These are phyloP conservation scores for Apiotrichum porosum DNA, from an alignment of 1,284 basidiomycete species.

Conservation along the genomic window DNA sequence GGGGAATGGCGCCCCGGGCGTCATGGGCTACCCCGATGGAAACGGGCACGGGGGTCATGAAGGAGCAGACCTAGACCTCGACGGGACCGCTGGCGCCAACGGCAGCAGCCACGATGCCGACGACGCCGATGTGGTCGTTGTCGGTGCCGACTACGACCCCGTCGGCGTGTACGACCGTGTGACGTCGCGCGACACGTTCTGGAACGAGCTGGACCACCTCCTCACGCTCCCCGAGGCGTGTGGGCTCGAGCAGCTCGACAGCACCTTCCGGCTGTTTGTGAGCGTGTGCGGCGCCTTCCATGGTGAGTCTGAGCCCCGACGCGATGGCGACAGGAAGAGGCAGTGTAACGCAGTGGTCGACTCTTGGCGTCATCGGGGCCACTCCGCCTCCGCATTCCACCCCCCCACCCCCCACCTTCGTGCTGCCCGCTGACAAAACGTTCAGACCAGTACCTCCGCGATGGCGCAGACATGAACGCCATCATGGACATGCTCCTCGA, in stretches of 20 bases:
- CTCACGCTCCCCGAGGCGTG: constrained; percentile 61
- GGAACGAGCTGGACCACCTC: constrained; percentile 76
- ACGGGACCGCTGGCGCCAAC: too few relatives aligned
- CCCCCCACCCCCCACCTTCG: too few relatives aligned
- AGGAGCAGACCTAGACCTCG: too few relatives aligned
- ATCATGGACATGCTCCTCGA: constrained; percentile 68
- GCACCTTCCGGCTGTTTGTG: constrained; percentile 68
- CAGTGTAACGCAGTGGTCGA: not conserved
- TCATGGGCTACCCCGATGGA: too few relatives aligned
- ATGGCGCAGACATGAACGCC: constrained; percentile 71
- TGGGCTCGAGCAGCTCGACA: constrained; percentile 69
- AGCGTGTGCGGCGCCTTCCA: constrained; percentile 76
- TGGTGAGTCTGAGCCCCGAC: constrained; percentile 54
- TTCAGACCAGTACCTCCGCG: constrained; percentile 80
- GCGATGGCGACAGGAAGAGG: not conserved
- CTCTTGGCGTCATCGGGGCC: not conserved
- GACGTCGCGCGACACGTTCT: constrained; percentile 1
- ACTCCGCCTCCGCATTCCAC: not conserved
- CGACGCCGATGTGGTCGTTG: too few relatives aligned
- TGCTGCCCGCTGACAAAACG: too few relatives aligned
- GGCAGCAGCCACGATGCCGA: too few relatives aligned
- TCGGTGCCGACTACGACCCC: too few relatives aligned
- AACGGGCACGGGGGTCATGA: too few relatives aligned
- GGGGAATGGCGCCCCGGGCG: too few relatives aligned
- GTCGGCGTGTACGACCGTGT: not conserved